Evolutionary conservation across 169 alveolate genomes (phyloP).

Genomic region (Plasmodium cynomolgi): DNA sequence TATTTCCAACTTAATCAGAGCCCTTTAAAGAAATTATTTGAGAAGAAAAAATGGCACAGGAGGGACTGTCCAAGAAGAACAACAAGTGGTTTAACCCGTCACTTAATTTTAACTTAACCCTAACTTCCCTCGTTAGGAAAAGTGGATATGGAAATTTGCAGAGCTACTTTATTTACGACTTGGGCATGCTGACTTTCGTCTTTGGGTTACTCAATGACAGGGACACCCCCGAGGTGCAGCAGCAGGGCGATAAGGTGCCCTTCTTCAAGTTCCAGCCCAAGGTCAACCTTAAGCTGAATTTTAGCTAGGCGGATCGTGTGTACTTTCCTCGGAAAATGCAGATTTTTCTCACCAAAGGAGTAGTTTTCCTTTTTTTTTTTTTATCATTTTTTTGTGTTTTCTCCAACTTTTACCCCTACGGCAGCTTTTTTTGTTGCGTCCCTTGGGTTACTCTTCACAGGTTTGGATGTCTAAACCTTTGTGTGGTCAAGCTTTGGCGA

Average conservation of each 20-base stretch:
- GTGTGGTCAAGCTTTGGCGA: neutral
- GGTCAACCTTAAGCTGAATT: slow-evolving; percentile 77
- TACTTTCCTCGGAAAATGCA: neutral
- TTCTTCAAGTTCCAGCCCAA: slow-evolving; percentile 81
- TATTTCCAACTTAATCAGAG: slow-evolving; percentile 39
- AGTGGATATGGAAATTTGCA: slow-evolving; percentile 82
- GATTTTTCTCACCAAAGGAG: neutral
- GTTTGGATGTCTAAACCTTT: neutral
- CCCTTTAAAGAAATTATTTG: slow-evolving; percentile 52
- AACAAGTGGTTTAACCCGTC: slow-evolving; percentile 36
- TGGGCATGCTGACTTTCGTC: slow-evolving; percentile 77
- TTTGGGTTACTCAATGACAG: slow-evolving; percentile 80
- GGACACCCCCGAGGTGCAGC: slow-evolving; percentile 78
- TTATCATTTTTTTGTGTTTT: neutral
- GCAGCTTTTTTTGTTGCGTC: neutral
- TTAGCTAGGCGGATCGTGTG: neutral
- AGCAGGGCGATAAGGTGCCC: slow-evolving; percentile 78
- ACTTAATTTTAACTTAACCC: slow-evolving; percentile 51
- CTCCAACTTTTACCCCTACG: neutral
- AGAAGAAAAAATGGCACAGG: slow-evolving; percentile 16
- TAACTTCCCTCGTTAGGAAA: slow-evolving; percentile 78
- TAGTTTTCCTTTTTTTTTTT: neutral
- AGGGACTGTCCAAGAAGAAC: neutral
- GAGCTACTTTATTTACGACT: slow-evolving; percentile 78
- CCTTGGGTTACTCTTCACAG: neutral